Base-by-base conservation (phyloP, 78 protist species). In the Acrasis kona region DNA sequence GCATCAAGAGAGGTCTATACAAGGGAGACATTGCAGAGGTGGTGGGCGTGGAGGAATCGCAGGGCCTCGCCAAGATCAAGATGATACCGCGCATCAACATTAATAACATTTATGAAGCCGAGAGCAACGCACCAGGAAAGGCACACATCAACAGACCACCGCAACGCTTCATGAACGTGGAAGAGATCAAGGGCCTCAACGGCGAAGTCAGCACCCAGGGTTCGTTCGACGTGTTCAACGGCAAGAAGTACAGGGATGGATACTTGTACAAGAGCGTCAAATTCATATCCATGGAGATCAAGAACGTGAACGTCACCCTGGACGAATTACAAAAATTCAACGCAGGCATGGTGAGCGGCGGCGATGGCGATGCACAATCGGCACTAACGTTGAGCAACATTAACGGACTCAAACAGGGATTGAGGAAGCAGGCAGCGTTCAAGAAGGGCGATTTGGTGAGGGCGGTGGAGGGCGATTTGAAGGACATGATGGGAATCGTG, bases 1-100 rank as follows among this genome's bases (percentile, higher is more conserved):
- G 70, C 10, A 37, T 74, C n/a, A 65, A 69, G 70, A 28, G 77
- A 9, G 77, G 77, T 12, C 2, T 74, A 12, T 74, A 74, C 77
- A 74, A 74, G 70, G 77, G 77, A 36, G 77, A 74, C 72, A 2
- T 74, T 4, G 77, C 76, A 12, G 76, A 74, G 34, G 77, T 74
- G 10, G 4, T 74, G 30, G 58, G 61, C 2, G 2, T 69, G 30
- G 77, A 74, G 5, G 58, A 2, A 30, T 12, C 76, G 10, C 2
- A 4, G 5, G 67, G 61, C 10, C 28, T 5, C 19, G 72, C 40
- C 31, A 4, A 2, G 10, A 2, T 74, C 30, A 2, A 50, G 10
- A 58, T 74, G 40, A 50, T 74, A 29, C 77, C 77, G 39, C 30
- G 77, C 19, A 2, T 74, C 19, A 5, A 74, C 31, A n/a, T n/a